Conservation (phyloP, 2,329 filamentous ascomycete species). For the Stromatinia cepivora region DNA sequence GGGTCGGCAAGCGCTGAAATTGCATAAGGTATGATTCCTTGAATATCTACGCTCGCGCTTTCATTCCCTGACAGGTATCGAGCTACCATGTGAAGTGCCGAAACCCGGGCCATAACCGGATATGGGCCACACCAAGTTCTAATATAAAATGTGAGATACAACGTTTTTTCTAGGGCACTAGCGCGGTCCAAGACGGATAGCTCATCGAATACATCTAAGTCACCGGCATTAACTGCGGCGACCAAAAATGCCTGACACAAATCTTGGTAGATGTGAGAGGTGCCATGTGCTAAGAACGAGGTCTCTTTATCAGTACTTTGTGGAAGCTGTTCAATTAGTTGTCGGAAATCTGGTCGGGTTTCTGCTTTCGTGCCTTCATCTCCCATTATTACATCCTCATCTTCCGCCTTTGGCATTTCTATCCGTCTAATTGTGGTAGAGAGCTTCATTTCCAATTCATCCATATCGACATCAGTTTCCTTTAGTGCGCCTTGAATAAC, state of each 20-base stretch:
- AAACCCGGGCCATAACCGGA: slow-evolving; percentile 65
- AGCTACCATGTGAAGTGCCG: slow-evolving; percentile 67
- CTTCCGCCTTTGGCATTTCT: slow-evolving; percentile 49
- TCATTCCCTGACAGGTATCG: slow-evolving; percentile 54
- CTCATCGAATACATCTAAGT: slow-evolving; percentile 46
- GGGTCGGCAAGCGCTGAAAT: slow-evolving; percentile 73
- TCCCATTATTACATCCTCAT: slow-evolving; percentile 55
- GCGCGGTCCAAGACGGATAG: slow-evolving; percentile 55
- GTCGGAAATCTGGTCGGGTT: slow-evolving; percentile 38
- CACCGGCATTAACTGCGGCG: slow-evolving; percentile 49
- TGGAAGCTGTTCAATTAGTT: slow-evolving; percentile 36
- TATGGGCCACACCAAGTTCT: slow-evolving; percentile 72
- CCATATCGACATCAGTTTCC: slow-evolving; percentile 69
- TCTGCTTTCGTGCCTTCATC: slow-evolving; percentile 40
- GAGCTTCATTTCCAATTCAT: slow-evolving; percentile 72
- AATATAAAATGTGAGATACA: slow-evolving; percentile 75
- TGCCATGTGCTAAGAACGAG: slow-evolving; percentile 54
- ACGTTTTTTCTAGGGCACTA: slow-evolving; percentile 57
- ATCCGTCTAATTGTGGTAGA: slow-evolving; percentile 66
- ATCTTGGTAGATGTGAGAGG: slow-evolving; percentile 56
- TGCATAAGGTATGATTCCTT: slow-evolving; percentile 80
- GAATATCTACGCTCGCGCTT: slow-evolving; percentile 62
- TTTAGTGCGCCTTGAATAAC: slow-evolving; percentile 68
- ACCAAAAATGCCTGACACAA: slow-evolving; percentile 60
- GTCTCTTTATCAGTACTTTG: slow-evolving; percentile 44